Conservation (phyloP, 257 asterid genomes). For the Solanum lignicaule region DNA sequence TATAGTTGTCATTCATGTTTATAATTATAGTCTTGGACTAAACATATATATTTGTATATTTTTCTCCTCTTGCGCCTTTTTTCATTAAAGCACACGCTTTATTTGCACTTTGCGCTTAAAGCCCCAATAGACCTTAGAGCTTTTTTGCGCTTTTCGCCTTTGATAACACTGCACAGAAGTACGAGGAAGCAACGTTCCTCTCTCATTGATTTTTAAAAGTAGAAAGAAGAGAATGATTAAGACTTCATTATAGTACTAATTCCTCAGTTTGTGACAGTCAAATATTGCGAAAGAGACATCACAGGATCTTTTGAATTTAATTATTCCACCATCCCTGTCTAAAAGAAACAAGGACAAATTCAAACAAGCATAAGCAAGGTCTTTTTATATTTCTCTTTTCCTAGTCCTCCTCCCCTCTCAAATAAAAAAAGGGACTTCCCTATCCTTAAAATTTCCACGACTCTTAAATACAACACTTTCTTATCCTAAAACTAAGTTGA, state of each 20-base stretch:
- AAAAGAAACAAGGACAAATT: neutral
- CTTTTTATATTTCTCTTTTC: neutral
- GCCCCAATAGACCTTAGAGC: too few relatives aligned
- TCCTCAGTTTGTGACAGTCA: neutral
- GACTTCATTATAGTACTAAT: neutral
- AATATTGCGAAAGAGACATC: neutral
- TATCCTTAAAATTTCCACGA: neutral
- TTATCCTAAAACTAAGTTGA: neutral
- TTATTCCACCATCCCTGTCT: neutral
- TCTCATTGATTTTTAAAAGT: neutral
- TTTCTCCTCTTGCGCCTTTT: too few relatives aligned
- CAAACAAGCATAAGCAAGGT: neutral
- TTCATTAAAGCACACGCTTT: too few relatives aligned
- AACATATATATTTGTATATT: too few relatives aligned
- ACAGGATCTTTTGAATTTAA: neutral
- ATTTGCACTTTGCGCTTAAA: too few relatives aligned
- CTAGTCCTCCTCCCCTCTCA: neutral
- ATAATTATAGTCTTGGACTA: too few relatives aligned
- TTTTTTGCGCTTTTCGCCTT: too few relatives aligned
- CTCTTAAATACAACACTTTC: neutral
- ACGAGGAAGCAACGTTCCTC: neutral
- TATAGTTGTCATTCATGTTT: too few relatives aligned
- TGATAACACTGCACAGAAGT: too few relatives aligned
- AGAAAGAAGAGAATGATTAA: neutral
- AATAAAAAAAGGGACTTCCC: neutral